These are phyloP conservation scores for Cordia subcordata DNA, from an alignment of 257 asterid species.

Conservation along the genomic window DNA sequence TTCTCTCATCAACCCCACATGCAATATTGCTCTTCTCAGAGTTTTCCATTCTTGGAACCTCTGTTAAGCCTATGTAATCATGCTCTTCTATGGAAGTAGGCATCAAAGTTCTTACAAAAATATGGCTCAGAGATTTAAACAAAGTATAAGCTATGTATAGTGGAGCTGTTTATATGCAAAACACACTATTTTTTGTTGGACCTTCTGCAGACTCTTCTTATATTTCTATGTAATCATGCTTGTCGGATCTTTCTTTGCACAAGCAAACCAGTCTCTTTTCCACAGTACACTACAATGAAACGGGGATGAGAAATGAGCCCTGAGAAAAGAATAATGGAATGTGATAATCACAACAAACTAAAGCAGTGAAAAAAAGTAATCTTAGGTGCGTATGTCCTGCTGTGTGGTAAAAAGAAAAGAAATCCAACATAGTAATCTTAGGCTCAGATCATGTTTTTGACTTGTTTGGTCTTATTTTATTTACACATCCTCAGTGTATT, in stretches of 20 bases:
- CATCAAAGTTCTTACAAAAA: constrained; percentile 14
- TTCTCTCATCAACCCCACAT: constrained; percentile 17
- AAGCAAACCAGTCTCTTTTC: not conserved
- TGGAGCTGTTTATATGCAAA: not conserved
- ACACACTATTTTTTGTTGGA: constrained; percentile 5
- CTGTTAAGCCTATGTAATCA: constrained; percentile 35
- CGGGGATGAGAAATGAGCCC: not conserved
- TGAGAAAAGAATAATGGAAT: constrained; percentile 15
- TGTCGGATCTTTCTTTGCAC: not conserved
- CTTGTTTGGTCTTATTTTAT: too few species aligned
- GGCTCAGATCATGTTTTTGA: too few species aligned
- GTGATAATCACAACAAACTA: constrained; percentile 1
- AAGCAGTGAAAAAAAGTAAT: too few species aligned
- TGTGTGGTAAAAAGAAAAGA: too few species aligned
- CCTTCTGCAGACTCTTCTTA: constrained; percentile 4
- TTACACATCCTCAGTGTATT: too few species aligned
- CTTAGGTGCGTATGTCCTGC: too few species aligned
- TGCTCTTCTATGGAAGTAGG: constrained; percentile 27
- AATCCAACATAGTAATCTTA: too few species aligned
- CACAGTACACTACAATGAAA: constrained; percentile 4
- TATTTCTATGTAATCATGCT: constrained; percentile 19
- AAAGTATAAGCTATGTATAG: not conserved
- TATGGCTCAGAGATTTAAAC: constrained; percentile 3
- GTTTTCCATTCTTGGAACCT: constrained; percentile 27
- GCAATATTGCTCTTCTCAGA: constrained; percentile 22